Conservation (phyloP, 257 asterid species). For the Paraleonurus japonicus region DNA sequence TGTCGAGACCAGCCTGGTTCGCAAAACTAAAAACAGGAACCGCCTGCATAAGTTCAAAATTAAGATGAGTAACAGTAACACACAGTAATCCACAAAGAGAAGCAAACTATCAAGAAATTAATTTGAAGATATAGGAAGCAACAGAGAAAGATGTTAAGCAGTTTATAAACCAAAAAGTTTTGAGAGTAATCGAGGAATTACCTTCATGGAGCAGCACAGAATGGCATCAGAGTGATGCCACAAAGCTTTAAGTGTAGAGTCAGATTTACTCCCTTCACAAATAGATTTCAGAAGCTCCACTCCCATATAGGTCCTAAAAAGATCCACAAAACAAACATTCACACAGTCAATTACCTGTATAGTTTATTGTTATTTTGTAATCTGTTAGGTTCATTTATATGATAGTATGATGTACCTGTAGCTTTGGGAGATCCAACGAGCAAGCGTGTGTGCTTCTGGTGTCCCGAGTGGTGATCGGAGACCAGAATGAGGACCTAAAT, state of each 20-base stretch:
- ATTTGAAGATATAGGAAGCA: too few relatives aligned
- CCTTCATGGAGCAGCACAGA: slow-evolving; percentile 89
- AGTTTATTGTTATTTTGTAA: too few relatives aligned
- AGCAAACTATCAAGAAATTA: too few relatives aligned
- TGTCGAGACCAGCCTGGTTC: slow-evolving; percentile 97
- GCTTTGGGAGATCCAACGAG: slow-evolving; percentile 87
- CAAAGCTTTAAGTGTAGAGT: slow-evolving; percentile 64
- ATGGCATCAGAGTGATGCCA: slow-evolving; percentile 91
- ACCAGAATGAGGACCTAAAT: slow-evolving; percentile 50
- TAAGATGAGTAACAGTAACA: not conserved
- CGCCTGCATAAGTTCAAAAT: slow-evolving; percentile 44
- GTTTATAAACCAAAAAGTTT: too few relatives aligned
- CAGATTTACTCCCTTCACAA: slow-evolving; percentile 74
- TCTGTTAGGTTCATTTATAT: not conserved
- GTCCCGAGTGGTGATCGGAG: slow-evolving; percentile 73
- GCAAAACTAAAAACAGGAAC: slow-evolving; percentile 85
- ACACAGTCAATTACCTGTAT: not conserved
- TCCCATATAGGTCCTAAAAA: slow-evolving; percentile 64
- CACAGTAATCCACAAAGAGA: too few relatives aligned
- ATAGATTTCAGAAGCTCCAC: slow-evolving; percentile 62
- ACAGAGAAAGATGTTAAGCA: too few relatives aligned
- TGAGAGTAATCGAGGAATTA: too few relatives aligned
- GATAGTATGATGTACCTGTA: slow-evolving; percentile 55
- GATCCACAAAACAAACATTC: not conserved
- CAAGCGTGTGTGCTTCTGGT: slow-evolving; percentile 88